Conservation (phyloP, 2,329 filamentous ascomycete species). For the Pseudogymnoascus sp. region DNA sequence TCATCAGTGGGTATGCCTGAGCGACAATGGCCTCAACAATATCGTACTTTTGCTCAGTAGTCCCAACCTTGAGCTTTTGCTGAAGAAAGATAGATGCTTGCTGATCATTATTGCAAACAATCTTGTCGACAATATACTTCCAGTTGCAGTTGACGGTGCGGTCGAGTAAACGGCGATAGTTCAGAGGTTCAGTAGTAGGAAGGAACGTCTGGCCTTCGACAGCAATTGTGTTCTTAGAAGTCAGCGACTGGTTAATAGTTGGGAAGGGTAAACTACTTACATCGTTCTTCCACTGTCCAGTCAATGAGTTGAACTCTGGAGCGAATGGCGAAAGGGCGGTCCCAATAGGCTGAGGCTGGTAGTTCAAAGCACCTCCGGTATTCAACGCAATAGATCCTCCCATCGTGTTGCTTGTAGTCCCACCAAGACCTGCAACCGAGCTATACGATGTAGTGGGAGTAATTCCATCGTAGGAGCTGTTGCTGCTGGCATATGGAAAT, state of each 20-base stretch:
- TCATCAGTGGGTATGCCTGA: conserved; percentile 91
- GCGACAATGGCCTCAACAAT: conserved; percentile 95
- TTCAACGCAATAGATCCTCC: conserved; percentile 16
- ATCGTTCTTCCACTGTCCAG: conserved; percentile 28
- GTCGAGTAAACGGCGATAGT: conserved; percentile 91
- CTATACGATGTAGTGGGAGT: conserved; percentile 25
- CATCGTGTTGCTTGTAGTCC: conserved; percentile 19
- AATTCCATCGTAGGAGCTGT: conserved; percentile 29
- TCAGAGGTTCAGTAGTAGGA: conserved; percentile 81
- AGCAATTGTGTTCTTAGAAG: conserved; percentile 35
- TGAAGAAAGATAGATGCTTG: conserved; percentile 98
- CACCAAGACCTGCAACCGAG: conserved; percentile 23
- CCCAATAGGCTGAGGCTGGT: conserved; percentile 48
- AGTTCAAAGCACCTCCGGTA: conserved; percentile 19
- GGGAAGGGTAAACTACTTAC: conserved; percentile 23
- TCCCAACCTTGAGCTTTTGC: conserved; percentile 97
- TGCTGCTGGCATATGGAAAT: conserved; percentile 28
- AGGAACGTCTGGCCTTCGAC: conserved; percentile 69
- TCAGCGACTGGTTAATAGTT: conserved; percentile 25
- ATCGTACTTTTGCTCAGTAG: conserved; percentile 89
- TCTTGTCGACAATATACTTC: conserved; percentile 99
- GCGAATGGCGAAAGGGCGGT: conserved; percentile 67
- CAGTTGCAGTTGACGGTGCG: conserved; percentile 97
- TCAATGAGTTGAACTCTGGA: conserved; percentile 59
- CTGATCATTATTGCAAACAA: conserved; percentile 98